These are phyloP conservation scores for Trametes cingulata DNA, from an alignment of 768 basidiomycete species.

Conservation along the genomic window DNA sequence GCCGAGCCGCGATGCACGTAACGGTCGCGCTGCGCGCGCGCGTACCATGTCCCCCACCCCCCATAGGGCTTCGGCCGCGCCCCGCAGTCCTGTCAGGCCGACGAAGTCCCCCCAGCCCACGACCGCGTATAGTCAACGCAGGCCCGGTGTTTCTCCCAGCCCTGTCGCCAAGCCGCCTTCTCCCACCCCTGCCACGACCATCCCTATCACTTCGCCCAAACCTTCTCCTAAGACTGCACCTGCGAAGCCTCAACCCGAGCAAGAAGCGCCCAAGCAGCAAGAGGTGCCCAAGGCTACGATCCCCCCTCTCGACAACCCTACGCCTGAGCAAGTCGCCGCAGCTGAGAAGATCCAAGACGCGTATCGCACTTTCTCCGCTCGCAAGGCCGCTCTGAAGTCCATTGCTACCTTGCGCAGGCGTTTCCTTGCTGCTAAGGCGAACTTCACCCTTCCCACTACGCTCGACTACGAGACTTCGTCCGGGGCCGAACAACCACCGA, in stretches of 20 bases:
- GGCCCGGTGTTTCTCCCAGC: neutral
- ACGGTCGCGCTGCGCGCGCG: slow-evolving; percentile 3
- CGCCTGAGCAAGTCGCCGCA: slow-evolving; percentile 25
- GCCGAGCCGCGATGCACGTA: slow-evolving; percentile 1
- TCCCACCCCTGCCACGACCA: slow-evolving; percentile 2
- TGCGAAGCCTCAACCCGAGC: neutral
- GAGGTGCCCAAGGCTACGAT: slow-evolving; percentile 1
- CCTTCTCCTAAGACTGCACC: slow-evolving; percentile 6
- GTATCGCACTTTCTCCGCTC: slow-evolving; percentile 42
- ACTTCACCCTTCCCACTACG: slow-evolving; percentile 45
- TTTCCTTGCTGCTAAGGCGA: slow-evolving; percentile 44
- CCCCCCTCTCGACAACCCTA: slow-evolving; percentile 7
- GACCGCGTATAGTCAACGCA: neutral
- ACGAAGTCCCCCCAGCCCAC: slow-evolving; percentile 1
- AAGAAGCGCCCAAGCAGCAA: slow-evolving; percentile 1
- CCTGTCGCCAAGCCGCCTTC: slow-evolving; percentile 10
- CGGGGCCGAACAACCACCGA: neutral
- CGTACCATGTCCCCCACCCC: slow-evolving; percentile 15
- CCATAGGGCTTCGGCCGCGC: neutral
- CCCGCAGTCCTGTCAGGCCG: slow-evolving; percentile 6
- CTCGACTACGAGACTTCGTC: slow-evolving; percentile 45
- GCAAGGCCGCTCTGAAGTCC: slow-evolving; percentile 37
- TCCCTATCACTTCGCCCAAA: slow-evolving; percentile 14
- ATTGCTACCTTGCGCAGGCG: slow-evolving; percentile 42
- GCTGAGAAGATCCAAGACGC: slow-evolving; percentile 50